Evolutionary conservation across 768 basidiomycete species (phyloP).

Genomic region (Leccinum truebloodii): DNA sequence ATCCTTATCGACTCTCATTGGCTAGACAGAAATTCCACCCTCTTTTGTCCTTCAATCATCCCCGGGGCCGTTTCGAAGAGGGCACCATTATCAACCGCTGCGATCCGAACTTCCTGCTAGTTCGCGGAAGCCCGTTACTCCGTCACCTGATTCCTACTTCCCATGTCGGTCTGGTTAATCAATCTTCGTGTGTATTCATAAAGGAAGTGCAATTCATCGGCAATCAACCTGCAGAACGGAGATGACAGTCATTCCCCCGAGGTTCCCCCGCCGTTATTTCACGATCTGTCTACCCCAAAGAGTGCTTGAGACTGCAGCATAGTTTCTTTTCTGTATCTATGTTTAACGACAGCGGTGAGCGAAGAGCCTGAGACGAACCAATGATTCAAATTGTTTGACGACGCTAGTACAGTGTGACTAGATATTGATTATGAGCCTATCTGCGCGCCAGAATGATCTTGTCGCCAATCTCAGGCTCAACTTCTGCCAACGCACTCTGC

Average conservation of each 20-base stretch:
- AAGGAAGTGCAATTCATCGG: background rate
- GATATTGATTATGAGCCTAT: too few species aligned
- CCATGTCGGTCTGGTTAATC: background rate
- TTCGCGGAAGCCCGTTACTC: conserved; percentile 5
- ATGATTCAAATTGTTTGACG: background rate
- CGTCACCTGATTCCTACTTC: background rate
- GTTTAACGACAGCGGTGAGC: background rate
- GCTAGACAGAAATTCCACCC: background rate
- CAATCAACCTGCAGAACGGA: background rate
- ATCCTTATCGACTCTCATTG: background rate
- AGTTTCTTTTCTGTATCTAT: background rate
- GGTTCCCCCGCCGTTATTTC: background rate
- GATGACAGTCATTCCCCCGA: background rate
- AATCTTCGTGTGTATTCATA: background rate
- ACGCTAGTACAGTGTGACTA: background rate
- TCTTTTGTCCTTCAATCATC: background rate
- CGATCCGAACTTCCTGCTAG: background rate
- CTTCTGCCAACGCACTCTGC: background rate
- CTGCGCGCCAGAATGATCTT: background rate
- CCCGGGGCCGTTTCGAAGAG: background rate
- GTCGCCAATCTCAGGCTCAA: background rate
- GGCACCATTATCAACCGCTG: background rate
- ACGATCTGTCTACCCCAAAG: background rate
- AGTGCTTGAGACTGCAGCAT: background rate
- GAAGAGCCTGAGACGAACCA: background rate